A percentile compares a stretch with the other conserved stretches of the same genome.
phyloP scores from a whole-genome alignment of 2,329 filamentous ascomycete species.

The Paraconiothyrium sp. region DNA sequence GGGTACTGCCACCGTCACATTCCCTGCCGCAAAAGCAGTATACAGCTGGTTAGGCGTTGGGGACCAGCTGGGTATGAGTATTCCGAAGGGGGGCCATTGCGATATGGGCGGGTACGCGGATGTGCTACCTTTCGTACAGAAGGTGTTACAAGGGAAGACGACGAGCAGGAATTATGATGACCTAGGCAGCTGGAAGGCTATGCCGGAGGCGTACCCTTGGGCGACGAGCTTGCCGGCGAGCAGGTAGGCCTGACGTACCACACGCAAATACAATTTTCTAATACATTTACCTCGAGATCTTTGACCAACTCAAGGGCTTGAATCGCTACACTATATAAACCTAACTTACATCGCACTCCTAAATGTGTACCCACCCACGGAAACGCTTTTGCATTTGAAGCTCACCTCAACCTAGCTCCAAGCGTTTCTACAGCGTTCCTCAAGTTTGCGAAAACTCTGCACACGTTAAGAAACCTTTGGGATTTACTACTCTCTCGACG shows the following conservation, averaged over 20 bases:
- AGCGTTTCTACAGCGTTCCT: neutral
- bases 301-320: neutral
- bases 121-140: conserved; percentile 60
- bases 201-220: conserved; percentile 60
- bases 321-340: neutral
- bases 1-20: conserved; percentile 53
- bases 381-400: neutral
- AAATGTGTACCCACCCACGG: neutral
- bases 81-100: conserved; percentile 60
- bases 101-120: conserved; percentile 60
- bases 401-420: neutral
- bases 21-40: conserved; percentile 45
- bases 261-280: neutral
- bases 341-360: neutral
- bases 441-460: neutral
- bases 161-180: conserved; percentile 59
- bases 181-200: conserved; percentile 55
- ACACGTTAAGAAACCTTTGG: neutral
- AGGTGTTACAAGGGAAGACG: conserved; percentile 58
- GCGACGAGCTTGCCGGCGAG: conserved; percentile 30
- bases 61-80: conserved; percentile 56
- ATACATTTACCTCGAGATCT: neutral
- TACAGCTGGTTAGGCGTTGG: conserved; percentile 46
- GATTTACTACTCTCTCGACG: neutral
- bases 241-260: neutral